Base-by-base conservation (phyloP, 129 eudicot genomes). In the Solidago caesia region DNA sequence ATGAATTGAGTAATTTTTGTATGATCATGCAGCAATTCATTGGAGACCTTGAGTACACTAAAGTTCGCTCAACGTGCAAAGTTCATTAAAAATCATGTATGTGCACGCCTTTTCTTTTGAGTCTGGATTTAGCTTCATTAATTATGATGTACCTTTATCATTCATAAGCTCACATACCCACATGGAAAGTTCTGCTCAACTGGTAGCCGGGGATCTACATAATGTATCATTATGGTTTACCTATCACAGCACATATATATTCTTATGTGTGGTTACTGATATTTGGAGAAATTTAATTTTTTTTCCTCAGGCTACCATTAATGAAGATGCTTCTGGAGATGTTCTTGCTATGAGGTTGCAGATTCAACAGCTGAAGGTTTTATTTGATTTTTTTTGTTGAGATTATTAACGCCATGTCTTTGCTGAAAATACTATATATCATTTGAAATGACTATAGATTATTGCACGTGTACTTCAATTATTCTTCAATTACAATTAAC, bases 31-130 rank as follows among this genome's bases (percentile, higher is more conserved):
- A 95, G 99, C 89, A 87, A 87, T 68, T 85, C 99, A 57, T 75
- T 89, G 82, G 99, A 95, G 96, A 95, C 99, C 39, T 52, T 95
- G 75, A 95, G 99, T 85, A 95, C 99, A 9, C 82, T 95, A 77
- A 95, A 95, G 90, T 95, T 95, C 71, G 99, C 97, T 59, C 99
- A 95, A 71, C 99, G 99, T 79, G 99, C 99, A 64, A 95, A 95
- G 70, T 95, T 85, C 81, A 91, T 95, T 48, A 95, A 95, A 79
- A 95, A 95, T 84, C 96, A 95, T 81, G 99, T 95, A 89, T 78
- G 97, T 64, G n/a, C 44, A 21, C 57, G 11, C 53, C 14, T 46
- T 77, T 8, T 7, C 52, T 33, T 59, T 29, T 6, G 4, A 44
- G 70, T 57, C 68, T 51, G 47, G 56, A 43, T 58, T 41, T 3